Conservation (phyloP, 2,329 filamentous ascomycete species). For the Aureobasidium vineae region DNA sequence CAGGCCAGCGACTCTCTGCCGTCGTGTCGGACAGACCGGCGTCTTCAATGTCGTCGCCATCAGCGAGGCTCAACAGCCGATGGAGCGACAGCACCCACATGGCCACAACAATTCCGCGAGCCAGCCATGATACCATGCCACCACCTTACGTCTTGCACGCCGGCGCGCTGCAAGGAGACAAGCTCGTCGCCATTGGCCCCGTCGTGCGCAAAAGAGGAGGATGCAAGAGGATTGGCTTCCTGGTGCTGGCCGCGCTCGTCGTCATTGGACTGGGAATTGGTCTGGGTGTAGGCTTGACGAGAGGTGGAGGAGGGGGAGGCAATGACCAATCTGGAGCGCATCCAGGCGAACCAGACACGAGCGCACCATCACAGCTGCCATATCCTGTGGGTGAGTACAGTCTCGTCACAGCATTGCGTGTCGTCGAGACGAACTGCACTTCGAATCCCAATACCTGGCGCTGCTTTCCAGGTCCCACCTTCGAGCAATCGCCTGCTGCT, state of each 20-base stretch:
- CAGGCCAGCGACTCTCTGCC: slow-evolving; percentile 44
- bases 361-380: slow-evolving; percentile 31
- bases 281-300: slow-evolving; percentile 38
- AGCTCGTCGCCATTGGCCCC: not conserved
- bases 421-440: slow-evolving; percentile 57
- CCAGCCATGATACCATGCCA: slow-evolving; percentile 25
- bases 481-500: slow-evolving; percentile 44
- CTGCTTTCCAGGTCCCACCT: slow-evolving; percentile 59
- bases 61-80: not conserved
- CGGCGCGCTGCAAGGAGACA: not conserved
- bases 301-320: not conserved
- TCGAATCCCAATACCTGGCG: slow-evolving; percentile 59
- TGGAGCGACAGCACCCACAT: slow-evolving; percentile 18
- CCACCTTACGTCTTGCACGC: slow-evolving; percentile 26
- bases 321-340: slow-evolving; percentile 26
- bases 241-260: slow-evolving; percentile 37
- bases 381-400: slow-evolving; percentile 65
- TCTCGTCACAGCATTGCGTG: slow-evolving; percentile 58
- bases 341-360: slow-evolving; percentile 18
- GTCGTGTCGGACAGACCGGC: slow-evolving; percentile 40
- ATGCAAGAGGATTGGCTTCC: slow-evolving; percentile 40
- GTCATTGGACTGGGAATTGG: slow-evolving; percentile 43
- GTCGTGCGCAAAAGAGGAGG: slow-evolving; percentile 36
- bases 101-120: slow-evolving; percentile 2
- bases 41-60: slow-evolving; percentile 7